phyloP scores from a whole-genome alignment of 1,284 basidiomycete species.

The Ganoderma leucocontextum region DNA sequence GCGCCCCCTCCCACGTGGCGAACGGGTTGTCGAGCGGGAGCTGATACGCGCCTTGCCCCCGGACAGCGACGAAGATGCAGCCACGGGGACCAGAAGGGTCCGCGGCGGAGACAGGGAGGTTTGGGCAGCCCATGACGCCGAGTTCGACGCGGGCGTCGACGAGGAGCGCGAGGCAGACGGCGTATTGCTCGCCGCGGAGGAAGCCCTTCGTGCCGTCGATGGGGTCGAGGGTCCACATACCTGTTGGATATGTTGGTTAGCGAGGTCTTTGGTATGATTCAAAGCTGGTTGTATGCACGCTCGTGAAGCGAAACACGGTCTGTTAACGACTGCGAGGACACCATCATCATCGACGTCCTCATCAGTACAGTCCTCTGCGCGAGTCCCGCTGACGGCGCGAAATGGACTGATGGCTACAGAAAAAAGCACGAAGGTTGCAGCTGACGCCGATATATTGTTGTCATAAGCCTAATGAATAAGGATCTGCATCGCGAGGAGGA shows the following conservation, averaged over 20 bases:
- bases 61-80: slow-evolving; percentile 85
- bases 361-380: too few species aligned
- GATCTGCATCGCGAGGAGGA: too few species aligned
- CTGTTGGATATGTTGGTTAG: slow-evolving; percentile 44
- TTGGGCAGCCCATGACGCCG: slow-evolving; percentile 96
- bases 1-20: slow-evolving; percentile 36
- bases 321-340: too few species aligned
- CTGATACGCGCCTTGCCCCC: slow-evolving; percentile 85
- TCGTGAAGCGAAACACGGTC: too few species aligned
- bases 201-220: slow-evolving; percentile 97
- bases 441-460: too few species aligned
- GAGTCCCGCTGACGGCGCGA: too few species aligned
- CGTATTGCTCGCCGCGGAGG: slow-evolving; percentile 96
- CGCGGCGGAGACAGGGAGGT: slow-evolving; percentile 74
- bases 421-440: too few species aligned
- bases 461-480: too few species aligned
- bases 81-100: slow-evolving; percentile 73
- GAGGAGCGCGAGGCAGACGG: slow-evolving; percentile 93
- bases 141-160: slow-evolving; percentile 86
- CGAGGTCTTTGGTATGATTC: not conserved
- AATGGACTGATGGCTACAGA: too few species aligned
- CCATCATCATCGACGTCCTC: too few species aligned
- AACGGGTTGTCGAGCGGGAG: slow-evolving; percentile 47
- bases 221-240: slow-evolving; percentile 92
- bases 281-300: too few species aligned